Percentiles rank a stretch among this genome's conserved stretches.
Conservation (phyloP, 129 eudicot genomes). For the Flaveria linearis region DNA sequence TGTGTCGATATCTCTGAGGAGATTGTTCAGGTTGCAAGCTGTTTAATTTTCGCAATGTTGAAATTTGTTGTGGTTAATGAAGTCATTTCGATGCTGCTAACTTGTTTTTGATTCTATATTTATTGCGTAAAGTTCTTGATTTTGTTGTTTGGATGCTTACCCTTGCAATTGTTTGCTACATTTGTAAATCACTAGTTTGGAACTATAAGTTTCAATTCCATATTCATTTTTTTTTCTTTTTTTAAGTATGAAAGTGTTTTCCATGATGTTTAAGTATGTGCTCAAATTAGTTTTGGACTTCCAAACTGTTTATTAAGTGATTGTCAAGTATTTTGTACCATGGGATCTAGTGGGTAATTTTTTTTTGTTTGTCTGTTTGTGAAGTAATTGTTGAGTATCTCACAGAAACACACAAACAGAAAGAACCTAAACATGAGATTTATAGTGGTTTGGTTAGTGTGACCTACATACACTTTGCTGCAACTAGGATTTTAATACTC, state of each 20-base stretch:
- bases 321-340: not conserved
- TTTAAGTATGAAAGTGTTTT: not conserved
- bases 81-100: conserved; percentile 14
- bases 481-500: no score
- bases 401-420: no score
- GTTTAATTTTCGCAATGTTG: conserved; percentile 2
- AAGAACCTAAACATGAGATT: no score
- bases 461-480: no score
- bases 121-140: not conserved
- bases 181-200: not conserved
- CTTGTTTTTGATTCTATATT: not conserved
- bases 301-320: conserved; percentile 10
- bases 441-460: no score
- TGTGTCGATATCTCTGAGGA: conserved; percentile 92
- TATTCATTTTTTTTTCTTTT: no score
- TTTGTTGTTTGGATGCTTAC: not conserved
- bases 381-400: no score
- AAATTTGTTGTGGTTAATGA: not conserved
- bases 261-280: conserved; percentile 5
- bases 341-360: no score
- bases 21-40: conserved; percentile 80
- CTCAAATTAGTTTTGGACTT: not conserved
- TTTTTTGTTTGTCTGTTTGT: no score
- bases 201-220: not conserved
- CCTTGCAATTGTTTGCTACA: not conserved